Evolutionary conservation across 1,284 basidiomycete species (phyloP), one percentile per base, ranked within the genome.

Genomic region (Ceratobasidium sp.): DNA sequence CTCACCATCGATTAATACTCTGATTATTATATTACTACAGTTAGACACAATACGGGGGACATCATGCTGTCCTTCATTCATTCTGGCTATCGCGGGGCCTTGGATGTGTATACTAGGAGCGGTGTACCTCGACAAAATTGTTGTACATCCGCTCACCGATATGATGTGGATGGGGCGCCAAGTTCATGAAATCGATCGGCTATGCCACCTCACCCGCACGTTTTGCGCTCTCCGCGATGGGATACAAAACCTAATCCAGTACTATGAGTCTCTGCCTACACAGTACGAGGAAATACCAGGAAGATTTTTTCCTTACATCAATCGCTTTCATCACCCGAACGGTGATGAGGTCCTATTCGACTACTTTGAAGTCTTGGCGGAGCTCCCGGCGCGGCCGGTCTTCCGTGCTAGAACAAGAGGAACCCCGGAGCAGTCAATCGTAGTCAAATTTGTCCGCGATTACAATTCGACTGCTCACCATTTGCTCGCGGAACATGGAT

Each of bases 51-150:
- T 43, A 9, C 45, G 48, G 4, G 10, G 36, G 9, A 36, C n/a
- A 18, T 78, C 75, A 72, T 80, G 79, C 74, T 80, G 79, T 73
- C 79, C 79, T 23, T 76, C 76, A 4, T 78, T 81, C 72, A 52
- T 81, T 23, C 39, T 81, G 28, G 77, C 78, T 28, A 75, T 76
- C 16, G 78, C 71, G 14, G 79, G 79, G 21, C 76, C 79, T 16
- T 80, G 76, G 75, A 50, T 81, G 6, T 55, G 60, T 67, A 72
- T 81, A 48, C 69, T 78, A 36, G 80, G 80, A 21, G 79, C 72
- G 28, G 76, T 80, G 30, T 74, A 75, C 67, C 74, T 77, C 3
- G 75, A 79, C 58, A 73, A 75, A 41, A 58, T 76, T 36, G 77
- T 81, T 30, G 75, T 80, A 21, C 78, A 80, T 73, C 72, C 71